Percentiles rank a stretch among this genome's conserved stretches.
These are phyloP conservation scores for Globisporangium mamillatum DNA, from an alignment of 352 stramenopile genomes.

Conservation along the genomic window DNA sequence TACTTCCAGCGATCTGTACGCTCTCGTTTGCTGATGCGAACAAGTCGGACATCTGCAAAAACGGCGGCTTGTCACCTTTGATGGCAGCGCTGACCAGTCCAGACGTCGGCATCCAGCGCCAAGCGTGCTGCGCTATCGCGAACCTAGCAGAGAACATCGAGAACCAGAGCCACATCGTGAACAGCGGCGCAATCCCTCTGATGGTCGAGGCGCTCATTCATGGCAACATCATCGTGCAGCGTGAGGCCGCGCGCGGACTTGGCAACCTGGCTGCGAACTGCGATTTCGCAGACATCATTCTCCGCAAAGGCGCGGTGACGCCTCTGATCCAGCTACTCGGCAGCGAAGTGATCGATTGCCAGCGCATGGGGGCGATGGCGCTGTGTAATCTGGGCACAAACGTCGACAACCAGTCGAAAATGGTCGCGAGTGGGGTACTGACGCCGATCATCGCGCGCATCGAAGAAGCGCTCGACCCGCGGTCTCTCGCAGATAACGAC, in stretches of 20 bases:
- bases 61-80: conserved; percentile 89
- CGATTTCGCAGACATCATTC: conserved; percentile 92
- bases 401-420: conserved; percentile 91
- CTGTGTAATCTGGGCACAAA: conserved; percentile 95
- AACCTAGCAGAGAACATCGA: conserved; percentile 94
- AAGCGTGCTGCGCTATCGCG: conserved; percentile 93
- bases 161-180: conserved; percentile 91
- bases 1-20: conserved; percentile 90
- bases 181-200: conserved; percentile 82
- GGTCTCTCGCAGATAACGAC: conserved; percentile 91
- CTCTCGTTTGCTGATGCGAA: conserved; percentile 92
- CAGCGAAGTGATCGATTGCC: conserved; percentile 89
- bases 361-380: conserved; percentile 95
- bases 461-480: conserved; percentile 89
- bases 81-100: conserved; percentile 70
- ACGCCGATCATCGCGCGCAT: conserved; percentile 87
- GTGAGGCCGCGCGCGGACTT: conserved; percentile 90
- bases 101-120: conserved; percentile 82
- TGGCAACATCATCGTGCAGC: conserved; percentile 79
- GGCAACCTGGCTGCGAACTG: conserved; percentile 95
- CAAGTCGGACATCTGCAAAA: conserved; percentile 94
- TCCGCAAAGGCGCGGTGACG: conserved; percentile 82
- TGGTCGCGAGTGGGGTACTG: conserved; percentile 87
- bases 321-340: conserved; percentile 87
- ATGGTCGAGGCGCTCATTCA: conserved; percentile 83